Conservation (phyloP, 192 early-diverging fungal genomes). For the Gonapodya prolifera region DNA sequence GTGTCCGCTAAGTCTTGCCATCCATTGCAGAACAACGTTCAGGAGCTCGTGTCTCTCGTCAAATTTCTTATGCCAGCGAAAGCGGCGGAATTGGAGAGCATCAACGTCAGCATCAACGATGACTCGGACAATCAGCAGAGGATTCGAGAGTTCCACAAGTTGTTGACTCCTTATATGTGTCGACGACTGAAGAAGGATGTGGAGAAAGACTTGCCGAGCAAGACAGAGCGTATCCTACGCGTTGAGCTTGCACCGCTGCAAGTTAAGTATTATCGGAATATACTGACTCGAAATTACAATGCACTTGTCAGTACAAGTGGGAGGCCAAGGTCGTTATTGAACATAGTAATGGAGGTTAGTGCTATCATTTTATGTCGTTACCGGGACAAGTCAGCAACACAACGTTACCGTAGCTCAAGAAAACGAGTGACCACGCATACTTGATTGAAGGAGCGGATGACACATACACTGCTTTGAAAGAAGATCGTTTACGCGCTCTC, state of each 20-base stretch:
- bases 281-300: constrained; percentile 85
- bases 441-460: constrained; percentile 71
- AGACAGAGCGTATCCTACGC: constrained; percentile 90
- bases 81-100: constrained; percentile 53
- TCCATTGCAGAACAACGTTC: constrained; percentile 74
- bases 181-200: constrained; percentile 96
- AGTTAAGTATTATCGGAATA: constrained; percentile 87
- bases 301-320: constrained; percentile 59
- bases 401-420: constrained; percentile 49
- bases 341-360: constrained; percentile 72
- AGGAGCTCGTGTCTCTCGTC: constrained; percentile 81
- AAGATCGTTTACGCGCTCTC: constrained; percentile 69
- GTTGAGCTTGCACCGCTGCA: constrained; percentile 86
- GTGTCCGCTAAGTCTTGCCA: too few relatives aligned
- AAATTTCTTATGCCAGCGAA: constrained; percentile 88
- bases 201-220: constrained; percentile 89
- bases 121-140: constrained; percentile 36
- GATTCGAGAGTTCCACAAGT: constrained; percentile 71
- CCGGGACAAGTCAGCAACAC: too few relatives aligned
- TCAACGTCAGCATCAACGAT: constrained; percentile 68
- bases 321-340: constrained; percentile 67
- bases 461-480: constrained; percentile 29
- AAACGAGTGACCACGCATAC: constrained; percentile 93
- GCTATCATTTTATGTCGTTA: neutral
- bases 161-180: constrained; percentile 81